Evolutionary conservation across 805 yeast species (phyloP), one percentile per base, ranked within the genome.

Genomic region (Nakazawaea ernobii): DNA sequence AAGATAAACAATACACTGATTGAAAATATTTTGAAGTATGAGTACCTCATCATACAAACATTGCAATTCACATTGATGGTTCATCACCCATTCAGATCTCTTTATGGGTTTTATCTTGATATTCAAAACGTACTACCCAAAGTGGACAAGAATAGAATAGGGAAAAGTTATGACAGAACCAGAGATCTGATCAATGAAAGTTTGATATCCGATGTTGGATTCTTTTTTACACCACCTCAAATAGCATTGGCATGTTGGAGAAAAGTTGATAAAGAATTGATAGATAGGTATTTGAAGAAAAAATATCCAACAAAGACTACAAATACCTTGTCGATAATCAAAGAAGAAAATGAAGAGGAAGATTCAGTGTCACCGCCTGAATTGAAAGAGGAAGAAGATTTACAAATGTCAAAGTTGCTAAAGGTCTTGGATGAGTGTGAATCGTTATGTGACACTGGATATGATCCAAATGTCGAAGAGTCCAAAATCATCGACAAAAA

Each of bases 21-120:
- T 1, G 72, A 73, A 14, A 79, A 83, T 35, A 81, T 94, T 30
- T 66, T 92, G 46, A 84, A 82, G 51, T 71, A 88, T 48, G 99
- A 94, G 65, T 94, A 89, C 59, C 70, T 73, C 39, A 74, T 94
- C 4, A 66, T 91, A 46, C 87, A 80, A 63, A 74, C 87, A 8
- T 69, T 94, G 56, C 73, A 80, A 50, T 94, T 94, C 65, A 84
- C 96, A 0, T 68, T 94, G 43, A 61, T 83, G 52, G 92, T 86
- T 8, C 98, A 92, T 62, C 97, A 89, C 65, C 95, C 97, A 2
- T 84, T 79, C 64, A 74, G 84, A 52, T 89, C 98, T 0, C 65
- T 94, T n/a, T 94, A 91, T 62, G 99, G 99, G 20, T 91, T 92
- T 61, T 92, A 85, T 64, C 75, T 92, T 41, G 99, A 94, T 64